Evolutionary conservation across 2,329 filamentous ascomycete genomes (phyloP).

Genomic region (Fusarium dlaminii): DNA sequence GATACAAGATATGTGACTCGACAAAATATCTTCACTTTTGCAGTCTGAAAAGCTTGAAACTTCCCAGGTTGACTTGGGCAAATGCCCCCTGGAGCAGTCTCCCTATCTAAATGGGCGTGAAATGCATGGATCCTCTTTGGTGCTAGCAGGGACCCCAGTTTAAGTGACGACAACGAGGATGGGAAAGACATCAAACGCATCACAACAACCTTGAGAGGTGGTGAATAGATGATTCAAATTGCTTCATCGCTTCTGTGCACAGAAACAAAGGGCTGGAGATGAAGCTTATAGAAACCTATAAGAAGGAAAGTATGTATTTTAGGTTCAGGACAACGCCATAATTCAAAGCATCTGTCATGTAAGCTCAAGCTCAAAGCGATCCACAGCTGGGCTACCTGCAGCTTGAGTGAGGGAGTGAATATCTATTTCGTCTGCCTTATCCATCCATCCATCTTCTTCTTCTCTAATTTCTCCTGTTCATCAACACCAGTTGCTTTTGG

Average conservation of each 20-base stretch:
- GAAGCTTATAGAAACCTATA: not conserved
- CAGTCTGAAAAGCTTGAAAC: not conserved
- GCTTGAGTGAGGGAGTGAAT: slow-evolving; percentile 9
- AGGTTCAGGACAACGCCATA: not conserved
- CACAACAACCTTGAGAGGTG: slow-evolving; percentile 6
- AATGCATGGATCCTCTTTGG: slow-evolving; percentile 23
- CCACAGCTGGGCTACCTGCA: slow-evolving; percentile 5
- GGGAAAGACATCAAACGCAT: slow-evolving; percentile 31
- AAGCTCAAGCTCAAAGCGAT: slow-evolving; percentile 21
- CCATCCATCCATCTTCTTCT: not conserved
- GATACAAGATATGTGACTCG: not conserved
- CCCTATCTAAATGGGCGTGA: slow-evolving; percentile 32
- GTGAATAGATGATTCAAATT: not conserved
- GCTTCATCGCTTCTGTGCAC: not conserved
- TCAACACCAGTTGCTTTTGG: not conserved
- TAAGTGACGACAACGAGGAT: slow-evolving; percentile 32
- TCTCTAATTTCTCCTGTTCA: not conserved
- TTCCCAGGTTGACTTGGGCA: not conserved
- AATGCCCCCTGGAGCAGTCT: not conserved
- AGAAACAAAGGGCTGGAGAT: not conserved
- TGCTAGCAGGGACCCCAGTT: slow-evolving; percentile 36
- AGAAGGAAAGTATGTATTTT: not conserved
- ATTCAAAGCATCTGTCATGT: slow-evolving; percentile 6
- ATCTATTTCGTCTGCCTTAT: slow-evolving; percentile 6
- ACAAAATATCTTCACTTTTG: not conserved